A percentile compares a stretch with the other conserved stretches of the same genome.
Conservation (phyloP, 2,329 filamentous ascomycete species). For the Pseudopyricularia javanii region DNA sequence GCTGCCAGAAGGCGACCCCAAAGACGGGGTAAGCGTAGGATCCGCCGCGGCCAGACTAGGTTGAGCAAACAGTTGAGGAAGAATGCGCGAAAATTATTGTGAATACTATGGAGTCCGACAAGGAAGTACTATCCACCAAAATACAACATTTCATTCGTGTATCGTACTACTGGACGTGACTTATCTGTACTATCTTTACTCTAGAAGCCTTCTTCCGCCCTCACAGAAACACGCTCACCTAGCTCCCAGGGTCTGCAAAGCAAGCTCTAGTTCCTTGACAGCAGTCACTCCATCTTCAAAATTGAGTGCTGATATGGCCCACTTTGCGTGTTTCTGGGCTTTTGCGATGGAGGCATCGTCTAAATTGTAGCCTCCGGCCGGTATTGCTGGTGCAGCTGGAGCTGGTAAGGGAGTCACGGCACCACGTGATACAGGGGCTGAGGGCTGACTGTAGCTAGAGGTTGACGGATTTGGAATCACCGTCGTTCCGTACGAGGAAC, state of each 20-base stretch:
- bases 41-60: too few relatives aligned
- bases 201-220: too few relatives aligned
- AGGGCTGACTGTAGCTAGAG: neutral
- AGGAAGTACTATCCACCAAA: too few relatives aligned
- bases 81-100: too few relatives aligned
- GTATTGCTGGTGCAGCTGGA: constrained; percentile 1
- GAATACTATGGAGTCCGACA: too few relatives aligned
- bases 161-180: too few relatives aligned
- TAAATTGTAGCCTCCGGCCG: constrained; percentile 10
- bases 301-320: constrained; percentile 91
- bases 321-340: constrained; percentile 92
- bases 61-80: too few relatives aligned
- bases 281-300: constrained; percentile 93
- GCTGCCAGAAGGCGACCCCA: too few relatives aligned
- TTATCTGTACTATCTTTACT: too few relatives aligned
- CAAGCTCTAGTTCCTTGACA: constrained; percentile 68
- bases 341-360: constrained; percentile 62
- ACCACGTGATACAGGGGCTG: neutral
- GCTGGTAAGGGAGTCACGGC: neutral
- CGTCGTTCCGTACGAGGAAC: constrained; percentile 8
- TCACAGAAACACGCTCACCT: constrained; percentile 27
- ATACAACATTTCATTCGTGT: too few relatives aligned
- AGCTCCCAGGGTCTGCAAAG: constrained; percentile 59
- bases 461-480: constrained; percentile 10
- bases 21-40: too few relatives aligned